Evolutionary conservation across 192 early-diverging fungal genomes (phyloP).

Genomic region (Rhizophagus sp.): DNA sequence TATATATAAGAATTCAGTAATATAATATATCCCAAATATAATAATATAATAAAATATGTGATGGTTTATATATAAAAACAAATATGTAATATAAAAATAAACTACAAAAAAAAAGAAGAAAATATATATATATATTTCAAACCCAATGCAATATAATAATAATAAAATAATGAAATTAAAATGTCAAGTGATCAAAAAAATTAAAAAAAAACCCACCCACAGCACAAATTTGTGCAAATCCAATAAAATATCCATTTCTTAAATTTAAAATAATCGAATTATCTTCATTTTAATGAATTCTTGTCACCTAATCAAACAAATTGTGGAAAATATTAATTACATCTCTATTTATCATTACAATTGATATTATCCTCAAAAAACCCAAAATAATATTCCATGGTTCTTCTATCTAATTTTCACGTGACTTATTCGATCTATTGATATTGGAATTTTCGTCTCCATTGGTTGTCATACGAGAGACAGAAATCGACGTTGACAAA

Average conservation of each 20-base stretch:
- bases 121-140: not conserved
- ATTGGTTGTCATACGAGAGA: not conserved
- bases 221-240: conserved; percentile 8
- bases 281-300: not conserved
- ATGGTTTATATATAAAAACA: conserved; percentile 2
- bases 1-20: not conserved
- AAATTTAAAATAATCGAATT: not conserved
- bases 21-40: not conserved
- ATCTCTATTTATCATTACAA: not conserved
- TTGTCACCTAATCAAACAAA: conserved; percentile 4
- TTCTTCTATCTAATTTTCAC: not conserved
- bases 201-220: not conserved
- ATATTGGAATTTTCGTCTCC: conserved; percentile 4
- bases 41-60: not conserved
- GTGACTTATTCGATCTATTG: conserved; percentile 11
- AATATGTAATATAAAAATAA: not conserved
- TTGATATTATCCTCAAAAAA: not conserved
- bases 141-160: not conserved
- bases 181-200: not conserved
- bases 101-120: not conserved
- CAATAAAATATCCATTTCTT: conserved; percentile 12
- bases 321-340: not conserved
- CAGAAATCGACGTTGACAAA: not conserved
- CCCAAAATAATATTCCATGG: not conserved
- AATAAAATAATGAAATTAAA: not conserved